phyloP scores from a whole-genome alignment of 2,329 filamentous ascomycete species.

The Aspergillus oerlinghausenensis region DNA sequence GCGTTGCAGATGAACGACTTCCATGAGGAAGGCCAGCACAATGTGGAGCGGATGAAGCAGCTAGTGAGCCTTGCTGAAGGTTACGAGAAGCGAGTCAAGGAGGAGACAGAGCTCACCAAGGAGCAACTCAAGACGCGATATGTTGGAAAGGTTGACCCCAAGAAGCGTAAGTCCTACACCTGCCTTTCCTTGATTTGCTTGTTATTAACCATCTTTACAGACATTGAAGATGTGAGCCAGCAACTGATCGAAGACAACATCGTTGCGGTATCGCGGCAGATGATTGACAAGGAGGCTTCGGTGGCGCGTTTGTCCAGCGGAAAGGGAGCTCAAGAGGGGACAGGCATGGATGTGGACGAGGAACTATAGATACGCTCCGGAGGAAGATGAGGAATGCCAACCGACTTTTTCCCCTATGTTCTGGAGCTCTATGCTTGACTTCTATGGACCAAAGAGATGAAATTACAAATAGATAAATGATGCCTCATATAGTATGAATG shows the following conservation, averaged over 20 bases:
- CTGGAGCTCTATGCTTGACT: background rate
- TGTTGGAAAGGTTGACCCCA: constrained; percentile 96
- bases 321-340: constrained; percentile 44
- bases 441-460: background rate
- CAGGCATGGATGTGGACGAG: constrained; percentile 67
- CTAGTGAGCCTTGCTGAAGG: constrained; percentile 87
- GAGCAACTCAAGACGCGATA: constrained; percentile 98
- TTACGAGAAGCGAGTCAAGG: constrained; percentile 98
- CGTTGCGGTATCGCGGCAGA: constrained; percentile 93
- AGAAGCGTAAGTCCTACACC: constrained; percentile 66
- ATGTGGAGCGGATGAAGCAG: constrained; percentile 81
- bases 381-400: constrained; percentile 2
- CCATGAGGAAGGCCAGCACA: constrained; percentile 73
- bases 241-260: constrained; percentile 99
- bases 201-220: constrained; percentile 35
- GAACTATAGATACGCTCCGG: constrained; percentile 37
- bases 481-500: background rate
- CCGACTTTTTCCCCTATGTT: background rate
- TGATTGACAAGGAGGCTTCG: constrained; percentile 99
- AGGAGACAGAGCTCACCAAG: constrained; percentile 94
- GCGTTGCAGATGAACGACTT: constrained; percentile 97
- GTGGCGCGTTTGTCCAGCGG: constrained; percentile 62
- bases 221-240: constrained; percentile 93
- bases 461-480: constrained; percentile 3
- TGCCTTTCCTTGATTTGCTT: background rate